These are phyloP conservation scores for Croton laevigatus DNA, from an alignment of 441 rosid species.

Conservation along the genomic window DNA sequence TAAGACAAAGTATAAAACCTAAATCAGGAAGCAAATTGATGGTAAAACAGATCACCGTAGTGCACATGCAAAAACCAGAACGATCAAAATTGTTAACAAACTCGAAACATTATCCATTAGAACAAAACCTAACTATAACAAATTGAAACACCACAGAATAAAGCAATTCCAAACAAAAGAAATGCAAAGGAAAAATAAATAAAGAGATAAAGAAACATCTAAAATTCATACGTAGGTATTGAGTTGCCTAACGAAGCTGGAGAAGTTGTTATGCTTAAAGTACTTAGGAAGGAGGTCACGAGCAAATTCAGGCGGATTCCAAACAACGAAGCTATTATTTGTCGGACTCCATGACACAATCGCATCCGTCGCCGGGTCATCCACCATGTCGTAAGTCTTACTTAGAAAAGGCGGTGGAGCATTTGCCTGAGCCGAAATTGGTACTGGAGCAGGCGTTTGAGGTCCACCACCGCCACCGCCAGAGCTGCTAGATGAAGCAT, in stretches of 20 bases:
- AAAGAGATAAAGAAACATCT: background rate
- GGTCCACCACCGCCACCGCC: conserved; percentile 29
- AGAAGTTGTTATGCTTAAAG: conserved; percentile 88
- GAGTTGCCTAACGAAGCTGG: conserved; percentile 90
- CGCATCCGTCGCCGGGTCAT: conserved; percentile 65
- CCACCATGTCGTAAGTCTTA: conserved; percentile 96
- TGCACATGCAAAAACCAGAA: background rate
- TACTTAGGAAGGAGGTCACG: conserved; percentile 79
- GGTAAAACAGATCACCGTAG: too few relatives aligned
- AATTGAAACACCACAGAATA: background rate
- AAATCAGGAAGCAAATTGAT: background rate
- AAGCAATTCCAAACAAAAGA: conserved; percentile 4
- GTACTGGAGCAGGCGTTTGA: conserved; percentile 34
- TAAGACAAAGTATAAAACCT: background rate
- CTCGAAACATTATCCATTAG: background rate
- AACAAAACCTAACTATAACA: background rate
- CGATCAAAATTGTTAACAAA: conserved; percentile 1
- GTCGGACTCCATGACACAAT: conserved; percentile 75
- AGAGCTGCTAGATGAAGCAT: conserved; percentile 35
- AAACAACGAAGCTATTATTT: conserved; percentile 81
- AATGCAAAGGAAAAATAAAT: background rate
- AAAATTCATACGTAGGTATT: conserved; percentile 65
- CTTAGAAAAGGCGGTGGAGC: conserved; percentile 89
- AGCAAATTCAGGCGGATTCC: conserved; percentile 90
- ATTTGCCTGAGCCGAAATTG: conserved; percentile 48